Percentiles rank a stretch among this genome's conserved stretches.
Conservation (phyloP, 345 rosid species). For the Sonneratia alba region DNA sequence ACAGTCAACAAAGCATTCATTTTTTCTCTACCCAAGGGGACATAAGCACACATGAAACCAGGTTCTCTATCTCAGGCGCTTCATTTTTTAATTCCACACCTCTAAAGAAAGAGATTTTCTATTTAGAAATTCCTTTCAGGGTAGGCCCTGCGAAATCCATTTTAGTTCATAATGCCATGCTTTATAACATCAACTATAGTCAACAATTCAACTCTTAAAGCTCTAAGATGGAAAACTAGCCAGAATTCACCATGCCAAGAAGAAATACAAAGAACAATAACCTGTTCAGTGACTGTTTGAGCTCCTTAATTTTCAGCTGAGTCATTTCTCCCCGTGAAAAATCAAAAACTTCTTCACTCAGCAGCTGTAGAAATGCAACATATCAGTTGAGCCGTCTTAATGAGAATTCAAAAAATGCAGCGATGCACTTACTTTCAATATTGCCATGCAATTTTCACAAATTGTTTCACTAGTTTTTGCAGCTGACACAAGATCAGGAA, state of each 20-base stretch:
- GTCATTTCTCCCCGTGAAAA: conserved; percentile 99
- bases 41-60: neutral
- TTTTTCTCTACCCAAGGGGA: neutral
- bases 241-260: neutral
- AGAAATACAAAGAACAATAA: conserved; percentile 6
- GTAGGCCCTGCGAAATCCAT: neutral
- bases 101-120: neutral
- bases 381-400: neutral
- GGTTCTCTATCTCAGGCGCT: neutral
- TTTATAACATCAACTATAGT: neutral
- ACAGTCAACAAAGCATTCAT: neutral
- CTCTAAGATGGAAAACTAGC: neutral
- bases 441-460: conserved; percentile 98
- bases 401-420: neutral
- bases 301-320: conserved; percentile 90
- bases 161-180: neutral
- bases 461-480: conserved; percentile 99
- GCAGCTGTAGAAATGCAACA: conserved; percentile 43
- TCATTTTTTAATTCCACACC: neutral
- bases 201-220: neutral
- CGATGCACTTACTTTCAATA: conserved; percentile 57
- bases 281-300: conserved; percentile 96
- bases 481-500: conserved; percentile 97
- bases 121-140: neutral
- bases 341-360: conserved; percentile 98